A percentile compares a stretch with the other conserved stretches of the same genome.
These are phyloP conservation scores for Saposhnikovia divaricata DNA, from an alignment of 129 eudicot species.

Conservation along the genomic window DNA sequence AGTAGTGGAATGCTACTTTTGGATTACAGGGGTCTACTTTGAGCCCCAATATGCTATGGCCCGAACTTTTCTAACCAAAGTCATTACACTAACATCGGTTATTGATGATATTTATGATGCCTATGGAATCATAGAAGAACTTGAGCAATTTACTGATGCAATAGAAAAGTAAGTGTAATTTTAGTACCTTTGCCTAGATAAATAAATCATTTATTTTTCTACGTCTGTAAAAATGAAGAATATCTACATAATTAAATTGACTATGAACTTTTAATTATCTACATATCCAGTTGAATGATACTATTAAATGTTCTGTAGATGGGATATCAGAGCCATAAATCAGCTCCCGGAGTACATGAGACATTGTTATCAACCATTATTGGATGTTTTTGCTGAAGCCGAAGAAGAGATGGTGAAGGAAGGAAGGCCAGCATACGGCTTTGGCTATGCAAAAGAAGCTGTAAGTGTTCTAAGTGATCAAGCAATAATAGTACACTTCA, in stretches of 20 bases:
- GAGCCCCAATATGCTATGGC: slow-evolving; percentile 35
- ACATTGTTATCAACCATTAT: neutral
- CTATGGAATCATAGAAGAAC: slow-evolving; percentile 33
- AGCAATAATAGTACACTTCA: no score
- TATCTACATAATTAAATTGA: no score
- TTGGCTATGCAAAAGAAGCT: neutral
- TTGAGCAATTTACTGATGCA: slow-evolving; percentile 26
- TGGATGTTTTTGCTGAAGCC: neutral
- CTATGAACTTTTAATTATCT: no score
- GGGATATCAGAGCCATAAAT: slow-evolving; percentile 17
- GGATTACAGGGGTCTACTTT: slow-evolving; percentile 28
- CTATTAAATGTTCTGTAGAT: slow-evolving; percentile 5
- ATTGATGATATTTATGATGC: slow-evolving; percentile 40
- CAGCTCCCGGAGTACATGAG: slow-evolving; percentile 5
- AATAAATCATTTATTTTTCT: no score
- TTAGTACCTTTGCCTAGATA: neutral
- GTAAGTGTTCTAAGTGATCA: neutral
- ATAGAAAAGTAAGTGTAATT: slow-evolving; percentile 23
- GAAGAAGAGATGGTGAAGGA: neutral
- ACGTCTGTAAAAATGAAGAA: no score
- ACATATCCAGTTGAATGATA: neutral
- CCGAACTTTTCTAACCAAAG: slow-evolving; percentile 22
- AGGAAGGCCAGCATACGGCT: neutral
- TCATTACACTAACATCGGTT: slow-evolving; percentile 13
- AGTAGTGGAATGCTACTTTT: neutral